Percentiles rank a stretch among this genome's conserved stretches.
Conservation (phyloP, 2,329 filamentous ascomycete species). For the Periconia sp. region DNA sequence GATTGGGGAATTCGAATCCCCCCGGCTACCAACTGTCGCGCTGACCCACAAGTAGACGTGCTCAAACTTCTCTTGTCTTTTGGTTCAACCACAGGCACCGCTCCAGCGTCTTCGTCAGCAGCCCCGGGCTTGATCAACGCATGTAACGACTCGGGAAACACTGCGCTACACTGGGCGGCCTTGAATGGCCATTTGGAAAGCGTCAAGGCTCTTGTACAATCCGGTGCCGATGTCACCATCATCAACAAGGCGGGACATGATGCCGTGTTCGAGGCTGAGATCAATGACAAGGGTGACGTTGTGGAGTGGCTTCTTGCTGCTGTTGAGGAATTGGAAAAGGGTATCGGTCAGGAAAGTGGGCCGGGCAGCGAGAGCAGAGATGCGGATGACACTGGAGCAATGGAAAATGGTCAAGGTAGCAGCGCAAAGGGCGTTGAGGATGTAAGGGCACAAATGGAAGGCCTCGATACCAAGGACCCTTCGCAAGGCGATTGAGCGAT, state of each 20-base stretch:
- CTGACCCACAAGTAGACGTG: conserved; percentile 32
- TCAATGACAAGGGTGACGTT: conserved; percentile 52
- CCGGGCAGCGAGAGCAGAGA: conserved; percentile 25
- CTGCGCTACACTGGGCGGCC: conserved; percentile 89
- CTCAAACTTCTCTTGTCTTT: conserved; percentile 45
- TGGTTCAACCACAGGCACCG: conserved; percentile 20
- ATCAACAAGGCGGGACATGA: conserved; percentile 83
- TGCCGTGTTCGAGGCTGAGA: conserved; percentile 53
- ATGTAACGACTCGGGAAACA: conserved; percentile 83
- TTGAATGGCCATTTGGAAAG: conserved; percentile 82
- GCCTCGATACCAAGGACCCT: conserved; percentile 24
- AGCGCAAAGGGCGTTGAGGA: conserved; percentile 27
- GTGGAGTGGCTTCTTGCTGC: conserved; percentile 51
- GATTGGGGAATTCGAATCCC: background rate
- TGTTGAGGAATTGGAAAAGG: conserved; percentile 47
- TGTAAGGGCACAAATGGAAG: conserved; percentile 35
- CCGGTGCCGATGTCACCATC: conserved; percentile 75
- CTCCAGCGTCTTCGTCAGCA: conserved; percentile 20
- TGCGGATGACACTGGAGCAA: conserved; percentile 12
- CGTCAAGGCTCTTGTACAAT: conserved; percentile 74
- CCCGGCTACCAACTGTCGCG: background rate
- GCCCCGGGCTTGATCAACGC: conserved; percentile 63
- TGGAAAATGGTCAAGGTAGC: conserved; percentile 13
- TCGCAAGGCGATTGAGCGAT: conserved; percentile 27
- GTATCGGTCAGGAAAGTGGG: conserved; percentile 31